Conservation (phyloP, 2,329 filamentous ascomycete species). For the Botryosphaeria dothidea region DNA sequence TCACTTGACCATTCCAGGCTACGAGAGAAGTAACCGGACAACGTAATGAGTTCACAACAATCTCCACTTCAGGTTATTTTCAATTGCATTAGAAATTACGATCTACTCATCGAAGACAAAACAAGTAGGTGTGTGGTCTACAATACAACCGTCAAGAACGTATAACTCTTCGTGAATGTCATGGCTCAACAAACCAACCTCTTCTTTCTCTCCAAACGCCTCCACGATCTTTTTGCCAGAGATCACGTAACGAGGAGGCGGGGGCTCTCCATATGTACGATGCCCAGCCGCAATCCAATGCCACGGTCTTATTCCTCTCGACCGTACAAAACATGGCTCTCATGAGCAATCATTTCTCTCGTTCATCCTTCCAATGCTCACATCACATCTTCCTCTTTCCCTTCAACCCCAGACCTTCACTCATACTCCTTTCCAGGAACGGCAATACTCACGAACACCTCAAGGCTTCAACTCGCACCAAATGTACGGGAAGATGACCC, state of each 20-base stretch:
- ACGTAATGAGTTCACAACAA: too few relatives aligned
- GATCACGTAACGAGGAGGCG: not conserved
- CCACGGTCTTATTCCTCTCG: not conserved
- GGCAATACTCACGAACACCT: too few relatives aligned
- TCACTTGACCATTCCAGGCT: too few relatives aligned
- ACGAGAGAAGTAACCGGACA: too few relatives aligned
- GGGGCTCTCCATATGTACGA: not conserved
- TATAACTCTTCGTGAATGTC: not conserved
- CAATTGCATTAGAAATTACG: not conserved
- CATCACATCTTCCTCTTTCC: too few relatives aligned
- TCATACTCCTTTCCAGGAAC: too few relatives aligned
- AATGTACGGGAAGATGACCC: conserved; percentile 82
- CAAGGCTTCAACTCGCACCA: conserved; percentile 61
- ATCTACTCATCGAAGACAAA: not conserved
- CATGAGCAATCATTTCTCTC: not conserved
- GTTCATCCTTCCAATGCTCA: not conserved
- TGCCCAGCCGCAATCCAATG: not conserved
- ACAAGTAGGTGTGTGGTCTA: not conserved
- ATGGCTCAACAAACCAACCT: not conserved
- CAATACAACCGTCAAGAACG: not conserved
- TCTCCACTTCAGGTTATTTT: too few relatives aligned
- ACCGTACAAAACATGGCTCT: not conserved
- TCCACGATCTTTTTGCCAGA: not conserved
- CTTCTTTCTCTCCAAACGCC: not conserved
- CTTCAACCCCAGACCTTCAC: too few relatives aligned